Conservation (phyloP, 169 alveolate species). For the Cryptosporidium ryanae region DNA sequence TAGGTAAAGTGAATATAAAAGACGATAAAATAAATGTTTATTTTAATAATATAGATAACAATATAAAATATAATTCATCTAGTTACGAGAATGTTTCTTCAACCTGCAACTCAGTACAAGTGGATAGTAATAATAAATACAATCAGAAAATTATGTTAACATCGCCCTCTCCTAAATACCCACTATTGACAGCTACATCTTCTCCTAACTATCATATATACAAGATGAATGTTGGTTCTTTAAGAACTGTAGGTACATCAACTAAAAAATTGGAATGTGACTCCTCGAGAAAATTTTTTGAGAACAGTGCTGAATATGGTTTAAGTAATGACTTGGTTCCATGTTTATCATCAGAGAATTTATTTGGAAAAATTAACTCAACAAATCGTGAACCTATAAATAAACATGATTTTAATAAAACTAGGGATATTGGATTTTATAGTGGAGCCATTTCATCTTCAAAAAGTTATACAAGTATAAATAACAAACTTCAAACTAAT, state of each 20-base stretch:
- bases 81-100: neutral
- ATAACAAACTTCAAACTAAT: slow-evolving; percentile 24
- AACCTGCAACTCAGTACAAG: neutral
- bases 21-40: neutral
- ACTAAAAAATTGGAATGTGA: neutral
- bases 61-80: neutral
- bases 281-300: no score
- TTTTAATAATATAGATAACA: neutral
- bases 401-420: slow-evolving; percentile 5
- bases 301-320: neutral
- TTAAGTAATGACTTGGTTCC: slow-evolving; percentile 18
- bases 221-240: neutral
- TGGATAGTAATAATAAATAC: neutral
- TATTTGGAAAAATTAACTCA: neutral
- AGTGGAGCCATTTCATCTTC: neutral
- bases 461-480: neutral
- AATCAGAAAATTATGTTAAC: neutral
- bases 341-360: slow-evolving; percentile 21
- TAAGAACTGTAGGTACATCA: neutral
- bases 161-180: slow-evolving; percentile 31
- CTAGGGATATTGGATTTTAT: neutral
- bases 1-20: neutral
- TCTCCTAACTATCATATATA: slow-evolving; percentile 43
- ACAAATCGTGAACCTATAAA: neutral
- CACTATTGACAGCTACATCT: slow-evolving; percentile 45